Conservation (phyloP, 129 eudicot species). For the Calendula officinalis region DNA sequence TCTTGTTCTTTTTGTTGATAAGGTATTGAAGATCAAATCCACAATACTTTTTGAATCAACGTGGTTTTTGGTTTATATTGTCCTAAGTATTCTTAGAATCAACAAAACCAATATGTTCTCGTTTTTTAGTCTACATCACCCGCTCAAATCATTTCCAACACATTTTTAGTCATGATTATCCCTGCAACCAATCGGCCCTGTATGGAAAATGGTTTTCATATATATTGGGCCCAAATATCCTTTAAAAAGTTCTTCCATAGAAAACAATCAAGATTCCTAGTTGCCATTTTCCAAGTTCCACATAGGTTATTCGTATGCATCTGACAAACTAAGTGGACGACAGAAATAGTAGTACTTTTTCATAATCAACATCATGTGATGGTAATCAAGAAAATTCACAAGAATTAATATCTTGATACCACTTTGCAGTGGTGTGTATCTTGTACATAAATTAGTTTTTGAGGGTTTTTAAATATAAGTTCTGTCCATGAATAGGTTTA, state of each 20-base stretch:
- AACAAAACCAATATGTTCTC: too few relatives aligned
- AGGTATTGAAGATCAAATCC: too few relatives aligned
- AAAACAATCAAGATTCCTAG: slow-evolving; percentile 29
- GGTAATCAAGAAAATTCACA: neutral
- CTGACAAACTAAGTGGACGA: slow-evolving; percentile 32
- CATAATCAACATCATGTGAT: slow-evolving; percentile 19
- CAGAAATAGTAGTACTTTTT: slow-evolving; percentile 20
- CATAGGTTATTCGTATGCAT: slow-evolving; percentile 28
- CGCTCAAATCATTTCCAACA: too few relatives aligned
- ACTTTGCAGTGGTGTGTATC: neutral
- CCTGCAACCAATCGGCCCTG: slow-evolving; percentile 11
- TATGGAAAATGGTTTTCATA: slow-evolving; percentile 19
- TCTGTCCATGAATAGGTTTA: too few relatives aligned
- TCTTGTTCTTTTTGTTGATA: too few relatives aligned
- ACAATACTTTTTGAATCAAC: too few relatives aligned
- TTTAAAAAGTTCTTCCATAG: slow-evolving; percentile 16
- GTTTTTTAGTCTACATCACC: too few relatives aligned
- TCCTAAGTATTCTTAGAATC: too few relatives aligned
- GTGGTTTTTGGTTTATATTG: too few relatives aligned
- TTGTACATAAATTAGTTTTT: neutral
- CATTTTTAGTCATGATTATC: too few relatives aligned
- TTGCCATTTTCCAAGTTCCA: slow-evolving; percentile 25
- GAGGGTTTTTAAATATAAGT: neutral
- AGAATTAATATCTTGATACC: neutral
- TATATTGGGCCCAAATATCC: slow-evolving; percentile 31